A percentile compares a stretch with the other conserved stretches of the same genome.
These are phyloP conservation scores for Truncatella angustata DNA, from an alignment of 2,329 filamentous ascomycete genomes.

Conservation along the genomic window DNA sequence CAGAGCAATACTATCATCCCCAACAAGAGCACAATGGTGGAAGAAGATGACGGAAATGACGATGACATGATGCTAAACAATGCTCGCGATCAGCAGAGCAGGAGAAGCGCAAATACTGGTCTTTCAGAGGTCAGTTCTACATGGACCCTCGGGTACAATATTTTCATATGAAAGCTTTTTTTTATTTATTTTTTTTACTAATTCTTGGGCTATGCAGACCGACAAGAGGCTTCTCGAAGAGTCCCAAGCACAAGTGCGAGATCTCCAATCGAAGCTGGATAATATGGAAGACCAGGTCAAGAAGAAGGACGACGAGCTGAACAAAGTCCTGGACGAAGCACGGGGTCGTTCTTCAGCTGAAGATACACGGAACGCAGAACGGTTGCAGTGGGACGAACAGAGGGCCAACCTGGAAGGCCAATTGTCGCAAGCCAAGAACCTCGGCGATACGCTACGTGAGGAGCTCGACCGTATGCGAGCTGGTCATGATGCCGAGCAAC, in stretches of 20 bases:
- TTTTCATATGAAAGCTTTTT: background rate
- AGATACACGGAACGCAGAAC: conserved; percentile 63
- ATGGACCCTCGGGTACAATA: background rate
- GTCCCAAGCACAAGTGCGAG: conserved; percentile 74
- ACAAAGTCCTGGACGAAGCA: conserved; percentile 57
- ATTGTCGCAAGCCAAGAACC: conserved; percentile 68
- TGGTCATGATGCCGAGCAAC: conserved; percentile 64
- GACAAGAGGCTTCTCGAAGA: conserved; percentile 74
- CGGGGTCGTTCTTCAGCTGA: conserved; percentile 49
- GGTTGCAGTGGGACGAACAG: conserved; percentile 68
- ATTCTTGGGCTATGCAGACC: conserved; percentile 36
- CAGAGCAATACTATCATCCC: conserved; percentile 96
- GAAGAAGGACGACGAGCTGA: conserved; percentile 70
- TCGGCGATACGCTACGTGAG: conserved; percentile 77
- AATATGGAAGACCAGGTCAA: conserved; percentile 67
- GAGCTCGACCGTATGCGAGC: conserved; percentile 73
- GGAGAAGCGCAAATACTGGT: conserved; percentile 27
- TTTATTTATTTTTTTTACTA: no score
- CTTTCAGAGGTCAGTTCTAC: conserved; percentile 33
- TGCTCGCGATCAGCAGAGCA: conserved; percentile 31
- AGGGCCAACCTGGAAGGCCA: conserved; percentile 69
- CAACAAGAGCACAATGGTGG: conserved; percentile 96
- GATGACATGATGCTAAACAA: conserved; percentile 59
- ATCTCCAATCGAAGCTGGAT: conserved; percentile 72
- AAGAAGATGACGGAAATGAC: conserved; percentile 75